Conservation (phyloP, 2,329 filamentous ascomycete species). For the Penicillium janthinellum region DNA sequence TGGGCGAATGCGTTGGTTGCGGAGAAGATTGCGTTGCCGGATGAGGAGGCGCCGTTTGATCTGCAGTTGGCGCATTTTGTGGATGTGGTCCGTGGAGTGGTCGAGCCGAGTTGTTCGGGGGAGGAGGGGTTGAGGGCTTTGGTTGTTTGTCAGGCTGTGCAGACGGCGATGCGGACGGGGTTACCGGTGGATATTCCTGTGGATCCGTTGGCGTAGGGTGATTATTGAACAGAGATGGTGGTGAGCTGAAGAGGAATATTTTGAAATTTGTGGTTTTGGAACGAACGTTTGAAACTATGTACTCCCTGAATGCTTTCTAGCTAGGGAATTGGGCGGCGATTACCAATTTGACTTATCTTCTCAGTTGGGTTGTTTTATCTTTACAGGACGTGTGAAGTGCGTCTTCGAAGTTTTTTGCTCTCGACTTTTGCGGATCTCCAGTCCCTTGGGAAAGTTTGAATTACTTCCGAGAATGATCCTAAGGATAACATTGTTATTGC, state of each 20-base stretch:
- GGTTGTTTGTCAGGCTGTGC: constrained; percentile 56
- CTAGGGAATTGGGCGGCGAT: not conserved
- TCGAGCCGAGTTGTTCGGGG: constrained; percentile 51
- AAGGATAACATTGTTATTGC: no score
- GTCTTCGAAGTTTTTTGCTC: no score
- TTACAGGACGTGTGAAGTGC: no score
- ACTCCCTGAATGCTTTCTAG: not conserved
- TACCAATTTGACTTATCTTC: no score
- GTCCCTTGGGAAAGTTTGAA: no score
- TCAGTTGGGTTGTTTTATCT: no score
- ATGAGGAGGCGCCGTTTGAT: constrained; percentile 52
- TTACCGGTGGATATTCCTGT: constrained; percentile 37
- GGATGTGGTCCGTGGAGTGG: constrained; percentile 49
- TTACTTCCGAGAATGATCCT: no score
- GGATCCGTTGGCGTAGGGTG: constrained; percentile 13
- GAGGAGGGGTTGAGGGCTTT: constrained; percentile 55
- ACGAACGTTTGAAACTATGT: not conserved
- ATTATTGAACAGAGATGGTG: not conserved
- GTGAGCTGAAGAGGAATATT: not conserved
- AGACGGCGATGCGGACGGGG: constrained; percentile 45
- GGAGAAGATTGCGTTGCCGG: constrained; percentile 33
- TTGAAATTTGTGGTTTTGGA: not conserved
- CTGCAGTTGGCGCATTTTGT: constrained; percentile 57
- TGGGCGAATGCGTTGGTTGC: constrained; percentile 45
- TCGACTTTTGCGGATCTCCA: no score